Evolutionary conservation across 140 eudicot species (phyloP).

Genomic region (Bidens hawaiensis): DNA sequence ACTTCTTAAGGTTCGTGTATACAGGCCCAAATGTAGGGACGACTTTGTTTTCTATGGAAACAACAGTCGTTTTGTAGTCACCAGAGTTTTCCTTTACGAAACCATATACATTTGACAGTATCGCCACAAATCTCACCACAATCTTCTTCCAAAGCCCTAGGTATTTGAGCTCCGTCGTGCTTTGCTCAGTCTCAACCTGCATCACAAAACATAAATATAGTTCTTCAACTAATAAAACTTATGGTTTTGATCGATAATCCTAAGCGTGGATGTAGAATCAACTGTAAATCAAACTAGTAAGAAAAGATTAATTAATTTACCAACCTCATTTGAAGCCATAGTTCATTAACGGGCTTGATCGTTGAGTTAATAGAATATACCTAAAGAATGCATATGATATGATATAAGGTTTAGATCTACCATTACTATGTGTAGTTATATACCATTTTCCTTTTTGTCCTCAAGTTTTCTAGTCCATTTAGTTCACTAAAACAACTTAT

Average conservation of each 20-base stretch:
- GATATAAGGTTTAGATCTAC: neutral
- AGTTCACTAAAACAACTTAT: neutral
- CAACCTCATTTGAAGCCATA: constrained; percentile 23
- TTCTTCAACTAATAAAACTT: constrained; percentile 9
- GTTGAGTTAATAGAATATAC: neutral
- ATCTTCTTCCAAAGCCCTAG: constrained; percentile 48
- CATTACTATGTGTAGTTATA: neutral
- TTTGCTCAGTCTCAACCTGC: constrained; percentile 35
- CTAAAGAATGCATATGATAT: neutral
- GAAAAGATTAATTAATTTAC: constrained; percentile 6
- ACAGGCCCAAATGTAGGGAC: constrained; percentile 41
- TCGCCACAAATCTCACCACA: constrained; percentile 26
- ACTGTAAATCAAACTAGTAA: neutral
- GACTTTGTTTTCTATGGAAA: constrained; percentile 39
- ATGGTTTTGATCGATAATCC: neutral
- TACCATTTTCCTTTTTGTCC: neutral
- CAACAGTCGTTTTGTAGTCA: constrained; percentile 36
- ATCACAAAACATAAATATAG: neutral
- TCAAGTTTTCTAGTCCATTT: neutral
- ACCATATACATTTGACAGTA: constrained; percentile 38
- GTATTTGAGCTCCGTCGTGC: constrained; percentile 40
- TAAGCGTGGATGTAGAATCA: neutral
- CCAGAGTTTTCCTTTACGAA: constrained; percentile 53
- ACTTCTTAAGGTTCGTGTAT: constrained; percentile 37
- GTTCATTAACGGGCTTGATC: constrained; percentile 5